A percentile compares a stretch with the other conserved stretches of the same genome.
Evolutionary conservation across 2,329 filamentous ascomycete genomes (phyloP).

Genomic region (Diplocarpon mali): DNA sequence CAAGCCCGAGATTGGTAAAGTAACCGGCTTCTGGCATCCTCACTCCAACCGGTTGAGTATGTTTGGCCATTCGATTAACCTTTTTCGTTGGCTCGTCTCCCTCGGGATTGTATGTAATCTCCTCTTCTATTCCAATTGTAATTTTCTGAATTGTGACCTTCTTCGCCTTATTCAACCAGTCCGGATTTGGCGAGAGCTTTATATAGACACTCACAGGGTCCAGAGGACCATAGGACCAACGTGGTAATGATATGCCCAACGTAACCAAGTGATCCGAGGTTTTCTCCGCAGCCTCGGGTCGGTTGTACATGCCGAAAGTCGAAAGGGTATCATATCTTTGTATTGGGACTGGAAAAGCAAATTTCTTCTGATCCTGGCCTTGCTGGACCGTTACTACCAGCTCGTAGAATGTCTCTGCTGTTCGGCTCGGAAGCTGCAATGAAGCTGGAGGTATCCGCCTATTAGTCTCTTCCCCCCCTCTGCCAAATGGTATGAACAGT

Average conservation of each 20-base stretch:
- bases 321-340: slow-evolving; percentile 92
- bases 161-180: slow-evolving; percentile 83
- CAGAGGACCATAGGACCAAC: slow-evolving; percentile 92
- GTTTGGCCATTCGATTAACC: slow-evolving; percentile 58
- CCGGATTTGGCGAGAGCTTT: slow-evolving; percentile 81
- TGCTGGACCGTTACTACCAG: slow-evolving; percentile 93
- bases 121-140: slow-evolving; percentile 87
- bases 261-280: slow-evolving; percentile 87
- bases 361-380: slow-evolving; percentile 80
- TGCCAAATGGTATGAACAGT: slow-evolving; percentile 90
- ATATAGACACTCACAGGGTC: slow-evolving; percentile 96
- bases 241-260: slow-evolving; percentile 79
- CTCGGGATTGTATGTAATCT: slow-evolving; percentile 97
- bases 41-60: slow-evolving; percentile 14
- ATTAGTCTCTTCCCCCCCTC: slow-evolving; percentile 81
- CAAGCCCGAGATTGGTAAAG: slow-evolving; percentile 80
- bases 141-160: slow-evolving; percentile 92
- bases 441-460: slow-evolving; percentile 86
- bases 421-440: slow-evolving; percentile 78
- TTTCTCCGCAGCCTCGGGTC: slow-evolving; percentile 76
- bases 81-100: slow-evolving; percentile 91
- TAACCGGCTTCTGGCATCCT: slow-evolving; percentile 82
- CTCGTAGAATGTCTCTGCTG: slow-evolving; percentile 96
- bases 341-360: slow-evolving; percentile 81
- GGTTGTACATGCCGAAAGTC: slow-evolving; percentile 99